A percentile compares a stretch with the other conserved stretches of the same genome.
These are phyloP conservation scores for Neofusicoccum laricinum DNA, from an alignment of 2,329 filamentous ascomycete genomes.

Conservation along the genomic window DNA sequence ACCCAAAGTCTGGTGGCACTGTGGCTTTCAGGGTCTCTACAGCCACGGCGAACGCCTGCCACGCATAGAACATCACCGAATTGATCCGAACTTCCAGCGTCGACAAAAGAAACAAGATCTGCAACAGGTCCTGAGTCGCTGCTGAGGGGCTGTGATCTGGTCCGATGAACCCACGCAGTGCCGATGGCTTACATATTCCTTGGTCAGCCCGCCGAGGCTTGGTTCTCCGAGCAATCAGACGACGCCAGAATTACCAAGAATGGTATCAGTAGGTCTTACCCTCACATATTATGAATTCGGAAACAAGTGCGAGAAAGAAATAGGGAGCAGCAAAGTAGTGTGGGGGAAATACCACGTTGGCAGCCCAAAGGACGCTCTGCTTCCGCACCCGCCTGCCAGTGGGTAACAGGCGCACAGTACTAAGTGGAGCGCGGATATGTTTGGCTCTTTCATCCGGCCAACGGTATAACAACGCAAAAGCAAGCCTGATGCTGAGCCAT, in stretches of 20 bases:
- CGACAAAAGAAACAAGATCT: not conserved
- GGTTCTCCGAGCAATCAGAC: not conserved
- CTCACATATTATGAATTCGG: not conserved
- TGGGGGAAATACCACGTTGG: not conserved
- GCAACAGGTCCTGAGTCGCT: not conserved
- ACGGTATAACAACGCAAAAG: not conserved
- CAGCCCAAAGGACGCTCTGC: not conserved
- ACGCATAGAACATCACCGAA: slow-evolving; percentile 1
- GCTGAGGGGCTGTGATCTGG: not conserved
- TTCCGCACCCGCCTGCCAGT: not conserved
- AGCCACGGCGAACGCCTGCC: not conserved
- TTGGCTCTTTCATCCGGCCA: not conserved
- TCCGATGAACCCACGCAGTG: not conserved
- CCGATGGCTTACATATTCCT: not conserved
- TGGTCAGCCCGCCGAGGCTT: not conserved
- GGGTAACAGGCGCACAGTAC: not conserved
- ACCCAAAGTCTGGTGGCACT: not conserved
- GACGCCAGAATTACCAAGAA: not conserved
- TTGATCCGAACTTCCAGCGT: slow-evolving; percentile 5
- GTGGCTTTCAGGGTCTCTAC: not conserved
- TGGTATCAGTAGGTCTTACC: not conserved
- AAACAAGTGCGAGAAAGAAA: not conserved
- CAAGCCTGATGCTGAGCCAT: not conserved
- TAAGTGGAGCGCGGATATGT: not conserved
- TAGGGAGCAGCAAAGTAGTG: not conserved